A percentile compares a stretch with the other conserved stretches of the same genome.
phyloP scores from a whole-genome alignment of 805 yeast genomes.

The Myxozyma vanderwaltii region DNA sequence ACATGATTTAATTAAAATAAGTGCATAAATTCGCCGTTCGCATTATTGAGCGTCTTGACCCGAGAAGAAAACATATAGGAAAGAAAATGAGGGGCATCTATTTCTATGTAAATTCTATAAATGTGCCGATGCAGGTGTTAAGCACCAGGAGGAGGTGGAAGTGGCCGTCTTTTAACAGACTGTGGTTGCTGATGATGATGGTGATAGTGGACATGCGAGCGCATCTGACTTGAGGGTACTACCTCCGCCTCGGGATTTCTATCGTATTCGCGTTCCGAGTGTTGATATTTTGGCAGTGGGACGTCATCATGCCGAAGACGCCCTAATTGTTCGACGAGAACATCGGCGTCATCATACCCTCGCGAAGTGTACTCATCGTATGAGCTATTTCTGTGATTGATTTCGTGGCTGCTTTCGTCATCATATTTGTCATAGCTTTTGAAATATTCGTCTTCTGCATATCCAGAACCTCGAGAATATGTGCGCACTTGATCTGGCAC shows the following conservation, averaged over 20 bases:
- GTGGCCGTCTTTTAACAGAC: background rate
- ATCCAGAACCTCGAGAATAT: background rate
- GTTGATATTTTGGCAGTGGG: background rate
- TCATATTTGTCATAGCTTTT: background rate
- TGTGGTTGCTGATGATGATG: slow-evolving; percentile 1
- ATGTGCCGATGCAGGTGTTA: background rate
- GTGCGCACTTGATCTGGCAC: slow-evolving; percentile 13
- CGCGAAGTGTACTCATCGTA: background rate
- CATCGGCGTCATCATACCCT: background rate
- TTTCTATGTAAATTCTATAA: background rate
- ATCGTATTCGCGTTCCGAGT: background rate
- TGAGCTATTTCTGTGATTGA: background rate
- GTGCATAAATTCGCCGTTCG: no score
- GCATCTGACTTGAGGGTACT: background rate
- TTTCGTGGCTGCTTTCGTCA: background rate
- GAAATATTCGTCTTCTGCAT: background rate
- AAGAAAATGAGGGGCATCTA: background rate
- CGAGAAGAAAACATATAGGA: background rate
- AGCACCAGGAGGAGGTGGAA: slow-evolving; percentile 2
- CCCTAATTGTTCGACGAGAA: background rate
- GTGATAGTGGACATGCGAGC: no score
- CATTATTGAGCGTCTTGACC: no score
- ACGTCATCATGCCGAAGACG: background rate
- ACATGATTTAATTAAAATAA: no score
- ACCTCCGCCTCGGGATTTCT: background rate